A percentile compares a stretch with the other conserved stretches of the same genome.
phyloP scores from a whole-genome alignment of 2,329 filamentous ascomycete genomes.

The Pestalotiopsis sp. region DNA sequence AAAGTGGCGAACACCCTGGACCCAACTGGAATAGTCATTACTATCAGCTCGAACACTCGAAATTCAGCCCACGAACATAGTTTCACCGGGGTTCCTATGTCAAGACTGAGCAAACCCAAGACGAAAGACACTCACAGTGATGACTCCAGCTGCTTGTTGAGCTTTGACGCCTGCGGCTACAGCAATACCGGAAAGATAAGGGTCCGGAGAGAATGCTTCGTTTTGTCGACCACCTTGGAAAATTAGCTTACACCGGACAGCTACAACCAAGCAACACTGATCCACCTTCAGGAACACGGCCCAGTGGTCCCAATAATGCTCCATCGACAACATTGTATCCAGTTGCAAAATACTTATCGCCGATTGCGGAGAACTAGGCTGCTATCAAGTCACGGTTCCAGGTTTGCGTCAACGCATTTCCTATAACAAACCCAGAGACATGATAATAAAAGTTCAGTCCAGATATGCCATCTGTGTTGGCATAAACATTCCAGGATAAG shows the following conservation, averaged over 20 bases:
- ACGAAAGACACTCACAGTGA: too few species aligned
- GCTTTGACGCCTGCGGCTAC: neutral
- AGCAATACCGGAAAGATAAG: slow-evolving; percentile 4
- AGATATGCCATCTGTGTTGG: slow-evolving; percentile 15
- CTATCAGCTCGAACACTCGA: neutral
- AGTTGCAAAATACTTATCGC: slow-evolving; percentile 16
- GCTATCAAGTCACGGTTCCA: slow-evolving; percentile 18
- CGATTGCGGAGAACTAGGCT: slow-evolving; percentile 17
- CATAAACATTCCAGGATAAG: neutral
- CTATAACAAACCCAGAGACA: slow-evolving; percentile 18
- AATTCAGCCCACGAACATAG: neutral
- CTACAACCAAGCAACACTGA: too few species aligned
- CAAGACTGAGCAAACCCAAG: too few species aligned
- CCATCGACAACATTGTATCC: slow-evolving; percentile 16
- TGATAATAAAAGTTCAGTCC: slow-evolving; percentile 14
- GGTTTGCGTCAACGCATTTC: slow-evolving; percentile 18
- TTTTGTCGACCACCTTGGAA: neutral
- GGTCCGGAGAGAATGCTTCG: slow-evolving; percentile 1
- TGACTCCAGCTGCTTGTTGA: too few species aligned
- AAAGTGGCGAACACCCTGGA: neutral
- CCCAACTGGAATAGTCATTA: too few species aligned
- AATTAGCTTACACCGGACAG: too few species aligned
- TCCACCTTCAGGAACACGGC: neutral
- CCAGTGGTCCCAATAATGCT: slow-evolving; percentile 14
- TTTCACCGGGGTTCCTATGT: too few species aligned